Percentiles rank a stretch among this genome's conserved stretches.
These are phyloP conservation scores for Cordyceps fumosorosea DNA, from an alignment of 2,329 filamentous ascomycete genomes.

Conservation along the genomic window DNA sequence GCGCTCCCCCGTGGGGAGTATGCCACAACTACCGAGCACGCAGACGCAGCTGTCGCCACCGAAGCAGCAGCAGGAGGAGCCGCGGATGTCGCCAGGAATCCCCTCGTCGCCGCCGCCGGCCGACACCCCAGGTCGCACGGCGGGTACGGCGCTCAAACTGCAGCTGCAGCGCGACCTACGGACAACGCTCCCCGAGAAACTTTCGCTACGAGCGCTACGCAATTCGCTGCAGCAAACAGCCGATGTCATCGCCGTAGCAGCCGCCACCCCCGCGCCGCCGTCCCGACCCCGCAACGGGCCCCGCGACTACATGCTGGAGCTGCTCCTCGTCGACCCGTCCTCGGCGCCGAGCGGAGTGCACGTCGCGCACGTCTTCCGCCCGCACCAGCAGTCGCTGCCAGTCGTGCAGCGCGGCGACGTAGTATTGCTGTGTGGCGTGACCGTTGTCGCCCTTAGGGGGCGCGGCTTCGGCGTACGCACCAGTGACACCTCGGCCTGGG, in stretches of 20 bases:
- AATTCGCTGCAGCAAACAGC: constrained; percentile 40
- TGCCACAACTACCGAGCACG: constrained; percentile 12
- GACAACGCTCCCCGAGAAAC: constrained; percentile 45
- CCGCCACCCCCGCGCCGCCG: constrained; percentile 42
- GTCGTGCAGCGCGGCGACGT: constrained; percentile 49
- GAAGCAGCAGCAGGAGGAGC: constrained; percentile 17
- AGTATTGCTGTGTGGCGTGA: constrained; percentile 51
- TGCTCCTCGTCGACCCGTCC: constrained; percentile 51
- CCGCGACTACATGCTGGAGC: constrained; percentile 52
- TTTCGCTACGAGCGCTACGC: constrained; percentile 46
- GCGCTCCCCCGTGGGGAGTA: background rate
- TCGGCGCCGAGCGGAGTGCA: constrained; percentile 42
- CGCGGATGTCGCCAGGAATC: constrained; percentile 21
- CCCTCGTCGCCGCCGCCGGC: constrained; percentile 22
- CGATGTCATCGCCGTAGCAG: constrained; percentile 50
- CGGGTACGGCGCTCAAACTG: constrained; percentile 31
- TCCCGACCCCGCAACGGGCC: constrained; percentile 50
- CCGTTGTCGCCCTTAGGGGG: constrained; percentile 45
- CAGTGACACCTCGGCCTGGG: constrained; percentile 54
- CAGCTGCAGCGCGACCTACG: constrained; percentile 41
- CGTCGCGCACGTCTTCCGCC: constrained; percentile 52
- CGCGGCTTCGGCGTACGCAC: constrained; percentile 50
- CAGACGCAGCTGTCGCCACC: constrained; percentile 18
- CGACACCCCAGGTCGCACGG: constrained; percentile 13
- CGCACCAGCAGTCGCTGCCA: constrained; percentile 51